Evolutionary conservation across 257 asterid species (phyloP), one percentile per base, ranked within the genome.

Genomic region (Galeopsis tetrahit): DNA sequence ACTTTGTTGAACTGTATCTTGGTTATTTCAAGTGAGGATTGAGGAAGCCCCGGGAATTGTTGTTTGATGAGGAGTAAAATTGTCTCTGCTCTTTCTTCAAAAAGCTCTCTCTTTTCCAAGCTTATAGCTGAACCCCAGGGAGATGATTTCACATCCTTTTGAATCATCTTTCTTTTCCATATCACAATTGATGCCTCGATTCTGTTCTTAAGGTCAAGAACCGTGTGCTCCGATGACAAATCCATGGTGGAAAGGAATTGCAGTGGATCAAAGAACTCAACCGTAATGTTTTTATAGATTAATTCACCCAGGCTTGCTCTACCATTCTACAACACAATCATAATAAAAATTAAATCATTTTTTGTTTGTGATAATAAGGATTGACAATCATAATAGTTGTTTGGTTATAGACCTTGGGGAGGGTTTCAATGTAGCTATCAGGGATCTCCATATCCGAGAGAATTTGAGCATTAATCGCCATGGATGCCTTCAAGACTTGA

Each of bases 391-490:
- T 39, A 39, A 6, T 32, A 14, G 13, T 2, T 34, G 56, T 2
- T 66, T 34, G 56, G 1, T 66, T 3, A 38, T 33, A 58, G 35
- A 89, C 97, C 97, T 88, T 93, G 1, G 98, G 98, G 9, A 93
- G 95, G 31, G 93, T 80, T 67, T 93, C 98, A 42, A 90, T 87
- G 84, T 93, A 93, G 89, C 75, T 83, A 15, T 93, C 97, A 1
- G 97, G 98, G 67, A 90, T 85, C 77, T 88, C 96, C 97, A 93
- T 93, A 67, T 93, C 98, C 33, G 95, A 55, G 9, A 93, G 84
- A 49, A 85, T 73, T 71, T 93, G 97, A 78, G 98, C 94, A 67
- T 93, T 93, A 49, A 88, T 93, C 6, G 91, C 96, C 97, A 93
- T 87, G 63, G 98, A 86, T 63, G 97, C 96, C 80, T 90, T 93